phyloP scores from a whole-genome alignment of 208 protist genomes.

The Acanthamoeba royreba region DNA sequence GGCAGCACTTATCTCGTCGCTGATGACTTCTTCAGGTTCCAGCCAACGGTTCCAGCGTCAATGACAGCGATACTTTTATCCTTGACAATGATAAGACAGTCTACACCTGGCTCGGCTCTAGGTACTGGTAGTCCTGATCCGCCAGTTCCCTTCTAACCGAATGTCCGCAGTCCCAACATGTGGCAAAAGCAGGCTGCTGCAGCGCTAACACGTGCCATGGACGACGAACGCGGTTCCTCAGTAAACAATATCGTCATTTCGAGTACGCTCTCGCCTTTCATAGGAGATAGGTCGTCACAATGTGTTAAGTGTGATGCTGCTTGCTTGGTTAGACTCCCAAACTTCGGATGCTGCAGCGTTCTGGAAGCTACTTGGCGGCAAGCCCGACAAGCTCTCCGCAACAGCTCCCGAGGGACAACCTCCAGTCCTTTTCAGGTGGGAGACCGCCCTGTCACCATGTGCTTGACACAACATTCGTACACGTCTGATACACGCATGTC shows the following conservation, averaged over 20 bases:
- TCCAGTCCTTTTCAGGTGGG: not conserved
- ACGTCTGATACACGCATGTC: not conserved
- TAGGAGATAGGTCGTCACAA: not conserved
- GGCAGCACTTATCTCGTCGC: no score
- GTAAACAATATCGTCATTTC: not conserved
- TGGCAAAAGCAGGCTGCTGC: not conserved
- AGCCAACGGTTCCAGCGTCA: not conserved
- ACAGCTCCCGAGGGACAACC: not conserved
- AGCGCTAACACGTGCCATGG: not conserved
- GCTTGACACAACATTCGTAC: not conserved
- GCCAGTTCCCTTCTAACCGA: not conserved
- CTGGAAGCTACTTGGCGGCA: not conserved
- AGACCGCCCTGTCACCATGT: not conserved
- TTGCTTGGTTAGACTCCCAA: not conserved
- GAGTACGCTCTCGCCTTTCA: not conserved
- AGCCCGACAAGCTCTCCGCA: not conserved
- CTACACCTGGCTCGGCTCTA: not conserved
- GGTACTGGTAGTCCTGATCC: not conserved
- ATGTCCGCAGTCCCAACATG: not conserved
- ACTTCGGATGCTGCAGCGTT: not conserved
- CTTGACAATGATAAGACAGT: not conserved
- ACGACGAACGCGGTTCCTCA: not conserved
- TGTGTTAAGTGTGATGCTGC: not conserved
- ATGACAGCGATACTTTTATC: not conserved
- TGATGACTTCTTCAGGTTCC: not conserved